Evolutionary conservation across 1,284 basidiomycete genomes (phyloP).

Genomic region (Rhodotorula sp.): DNA sequence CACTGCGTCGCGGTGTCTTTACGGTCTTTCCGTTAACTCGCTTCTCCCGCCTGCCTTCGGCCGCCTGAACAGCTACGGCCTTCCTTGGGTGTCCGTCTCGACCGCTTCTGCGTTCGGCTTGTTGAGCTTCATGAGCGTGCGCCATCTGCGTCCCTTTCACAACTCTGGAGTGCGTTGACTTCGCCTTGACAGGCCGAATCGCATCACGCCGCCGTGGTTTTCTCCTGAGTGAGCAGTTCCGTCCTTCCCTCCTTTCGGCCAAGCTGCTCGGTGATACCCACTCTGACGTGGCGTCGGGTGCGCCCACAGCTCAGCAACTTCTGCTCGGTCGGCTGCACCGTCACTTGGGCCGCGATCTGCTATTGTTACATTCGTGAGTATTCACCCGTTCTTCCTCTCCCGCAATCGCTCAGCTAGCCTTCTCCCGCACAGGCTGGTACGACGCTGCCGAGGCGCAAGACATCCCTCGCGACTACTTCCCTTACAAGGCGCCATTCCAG

Average conservation of each 20-base stretch:
- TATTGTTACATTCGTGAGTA: conserved; percentile 9
- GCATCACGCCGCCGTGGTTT: neutral
- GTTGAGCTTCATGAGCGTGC: conserved; percentile 62
- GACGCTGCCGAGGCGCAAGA: conserved; percentile 11
- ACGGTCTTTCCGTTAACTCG: conserved; percentile 53
- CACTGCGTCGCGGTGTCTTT: conserved; percentile 56
- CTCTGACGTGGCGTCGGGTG: too few species aligned
- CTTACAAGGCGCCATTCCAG: conserved; percentile 3
- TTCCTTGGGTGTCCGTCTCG: conserved; percentile 69
- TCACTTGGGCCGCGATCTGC: conserved; percentile 14
- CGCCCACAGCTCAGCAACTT: conserved; percentile 9
- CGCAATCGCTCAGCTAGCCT: neutral
- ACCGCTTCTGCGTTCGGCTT: conserved; percentile 65
- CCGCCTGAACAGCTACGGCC: conserved; percentile 63
- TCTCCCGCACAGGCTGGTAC: neutral
- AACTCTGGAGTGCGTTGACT: neutral
- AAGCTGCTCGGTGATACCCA: too few species aligned
- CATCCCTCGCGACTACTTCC: conserved; percentile 14
- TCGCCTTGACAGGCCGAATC: neutral
- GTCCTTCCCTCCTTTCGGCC: too few species aligned
- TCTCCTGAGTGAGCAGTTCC: neutral
- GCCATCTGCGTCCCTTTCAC: neutral
- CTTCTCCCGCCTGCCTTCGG: conserved; percentile 59
- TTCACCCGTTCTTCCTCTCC: too few species aligned
- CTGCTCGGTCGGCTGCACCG: conserved; percentile 13